phyloP scores from a whole-genome alignment of 1,284 basidiomycete species.

The Sporisorium graminicola region DNA sequence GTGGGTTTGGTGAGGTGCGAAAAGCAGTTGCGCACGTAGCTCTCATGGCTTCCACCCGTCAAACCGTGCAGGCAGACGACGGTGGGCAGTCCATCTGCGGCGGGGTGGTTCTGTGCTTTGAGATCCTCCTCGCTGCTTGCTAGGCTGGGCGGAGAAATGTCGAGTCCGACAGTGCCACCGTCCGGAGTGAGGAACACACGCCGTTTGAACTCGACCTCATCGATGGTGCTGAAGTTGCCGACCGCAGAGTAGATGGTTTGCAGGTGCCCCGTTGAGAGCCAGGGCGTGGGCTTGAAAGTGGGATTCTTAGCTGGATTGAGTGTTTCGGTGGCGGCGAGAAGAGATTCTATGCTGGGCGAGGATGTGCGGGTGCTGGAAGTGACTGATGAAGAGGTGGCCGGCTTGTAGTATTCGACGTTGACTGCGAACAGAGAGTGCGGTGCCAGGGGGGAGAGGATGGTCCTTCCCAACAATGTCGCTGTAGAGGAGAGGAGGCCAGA shows the following conservation, averaged over 20 bases:
- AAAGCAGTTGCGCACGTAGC: conserved; percentile 65
- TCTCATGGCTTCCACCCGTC: conserved; percentile 66
- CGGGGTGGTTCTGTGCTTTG: conserved; percentile 12
- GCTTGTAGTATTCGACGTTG: conserved; percentile 49
- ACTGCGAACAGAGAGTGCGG: conserved; percentile 47
- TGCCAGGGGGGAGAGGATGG: conserved; percentile 42
- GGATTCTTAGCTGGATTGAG: conserved; percentile 39
- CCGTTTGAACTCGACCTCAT: conserved; percentile 62
- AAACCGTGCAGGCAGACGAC: conserved; percentile 67
- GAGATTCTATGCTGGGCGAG: conserved; percentile 30
- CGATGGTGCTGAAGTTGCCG: conserved; percentile 53
- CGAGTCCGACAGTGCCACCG: conserved; percentile 64
- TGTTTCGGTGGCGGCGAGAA: conserved; percentile 37
- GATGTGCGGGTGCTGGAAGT: not conserved
- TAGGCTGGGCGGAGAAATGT: conserved; percentile 56
- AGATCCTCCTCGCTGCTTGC: conserved; percentile 41
- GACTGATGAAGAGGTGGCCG: conserved; percentile 8
- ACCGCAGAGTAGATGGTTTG: conserved; percentile 66
- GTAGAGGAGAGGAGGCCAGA: conserved; percentile 36
- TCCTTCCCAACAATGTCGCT: conserved; percentile 38
- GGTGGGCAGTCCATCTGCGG: conserved; percentile 49
- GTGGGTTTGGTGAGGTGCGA: conserved; percentile 59
- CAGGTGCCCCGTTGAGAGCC: conserved; percentile 62
- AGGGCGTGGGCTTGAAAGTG: conserved; percentile 43
- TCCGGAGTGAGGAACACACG: conserved; percentile 64